Base-by-base conservation (phyloP, 208 protist species). In the Leishmania tropica region DNA sequence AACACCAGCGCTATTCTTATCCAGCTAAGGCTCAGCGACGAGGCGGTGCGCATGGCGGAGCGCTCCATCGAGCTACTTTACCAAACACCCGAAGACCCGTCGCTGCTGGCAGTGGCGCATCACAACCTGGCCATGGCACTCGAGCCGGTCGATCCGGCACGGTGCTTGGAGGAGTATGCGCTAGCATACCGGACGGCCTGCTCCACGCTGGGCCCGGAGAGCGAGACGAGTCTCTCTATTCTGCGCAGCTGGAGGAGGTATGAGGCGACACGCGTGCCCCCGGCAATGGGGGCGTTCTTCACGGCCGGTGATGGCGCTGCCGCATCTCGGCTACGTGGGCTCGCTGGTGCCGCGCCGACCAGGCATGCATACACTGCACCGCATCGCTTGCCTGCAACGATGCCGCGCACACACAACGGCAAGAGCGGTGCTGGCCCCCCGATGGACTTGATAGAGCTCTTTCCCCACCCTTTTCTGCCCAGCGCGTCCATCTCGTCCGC, bases 61-160 rank as follows among this genome's bases (percentile, higher is more conserved):
- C 91, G 83, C 58, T 89, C 96, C 24, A 92, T 97, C 31, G 87
- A 89, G 81, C 86, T 93, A 67, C 87, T 97, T 19, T 81, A 81
- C 17, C 76, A 90, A 74, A 85, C 87, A n/a, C 91, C 90, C 0
- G 93, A 98, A 78, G 92, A 95, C 80, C 85, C 90, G 1, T 94
- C 93, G 17, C 82, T 98, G 76, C 89, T 98, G 65, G 93, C 90
- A 48, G 91, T 97, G 28, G 96, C 96, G 15, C 92, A 97, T 75
- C 96, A 98, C 87, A 98, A 98, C 80, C 89, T 97, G 54, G 96
- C 94, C 79, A 97, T 97, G 94, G 93, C 96, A 13, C 88, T 97
- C 10, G 94, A 98, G 85, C 87, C 88, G 15, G 81, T 96, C 21
- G 91, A 96, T 78, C 75, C 88, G 40, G 58, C 72, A 19, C 89